phyloP scores from a whole-genome alignment of 306 rosid species.

The Vigna nakashimae region DNA sequence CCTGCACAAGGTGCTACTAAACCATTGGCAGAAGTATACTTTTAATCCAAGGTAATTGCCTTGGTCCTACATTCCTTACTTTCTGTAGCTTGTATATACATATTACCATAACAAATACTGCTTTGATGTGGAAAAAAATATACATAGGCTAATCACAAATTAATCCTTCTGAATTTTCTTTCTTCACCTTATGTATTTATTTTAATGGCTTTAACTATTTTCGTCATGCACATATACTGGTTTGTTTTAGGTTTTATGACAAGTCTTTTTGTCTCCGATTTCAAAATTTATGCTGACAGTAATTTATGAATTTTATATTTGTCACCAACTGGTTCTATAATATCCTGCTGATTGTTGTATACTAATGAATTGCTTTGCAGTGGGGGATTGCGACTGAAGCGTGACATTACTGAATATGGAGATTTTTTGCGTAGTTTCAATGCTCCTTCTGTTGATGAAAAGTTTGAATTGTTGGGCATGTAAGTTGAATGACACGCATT shows the following conservation, averaged over 20 bases:
- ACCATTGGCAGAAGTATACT: slow-evolving; percentile 94
- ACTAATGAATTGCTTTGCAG: slow-evolving; percentile 51
- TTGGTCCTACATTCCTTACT: slow-evolving; percentile 40
- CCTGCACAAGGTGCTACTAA: slow-evolving; percentile 85
- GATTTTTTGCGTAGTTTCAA: slow-evolving; percentile 96
- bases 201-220: slow-evolving; percentile 11
- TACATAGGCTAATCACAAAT: slow-evolving; percentile 9
- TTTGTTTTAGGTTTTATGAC: slow-evolving; percentile 12
- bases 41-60: slow-evolving; percentile 91
- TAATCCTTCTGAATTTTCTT: slow-evolving; percentile 27
- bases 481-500: slow-evolving; percentile 54
- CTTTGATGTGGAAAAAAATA: slow-evolving; percentile 16
- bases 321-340: slow-evolving; percentile 10
- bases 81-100: slow-evolving; percentile 14
- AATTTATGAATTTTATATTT: slow-evolving; percentile 11
- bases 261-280: slow-evolving; percentile 21
- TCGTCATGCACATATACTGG: neutral
- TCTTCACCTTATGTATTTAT: neutral
- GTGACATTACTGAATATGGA: slow-evolving; percentile 99
- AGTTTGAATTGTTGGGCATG: slow-evolving; percentile 97
- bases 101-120: neutral
- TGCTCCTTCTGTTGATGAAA: slow-evolving; percentile 88
- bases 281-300: too few relatives aligned
- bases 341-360: slow-evolving; percentile 39
- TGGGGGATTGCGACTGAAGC: slow-evolving; percentile 96